These are phyloP conservation scores for Camelina neglecta DNA, from an alignment of 345 rosid genomes.

Conservation along the genomic window DNA sequence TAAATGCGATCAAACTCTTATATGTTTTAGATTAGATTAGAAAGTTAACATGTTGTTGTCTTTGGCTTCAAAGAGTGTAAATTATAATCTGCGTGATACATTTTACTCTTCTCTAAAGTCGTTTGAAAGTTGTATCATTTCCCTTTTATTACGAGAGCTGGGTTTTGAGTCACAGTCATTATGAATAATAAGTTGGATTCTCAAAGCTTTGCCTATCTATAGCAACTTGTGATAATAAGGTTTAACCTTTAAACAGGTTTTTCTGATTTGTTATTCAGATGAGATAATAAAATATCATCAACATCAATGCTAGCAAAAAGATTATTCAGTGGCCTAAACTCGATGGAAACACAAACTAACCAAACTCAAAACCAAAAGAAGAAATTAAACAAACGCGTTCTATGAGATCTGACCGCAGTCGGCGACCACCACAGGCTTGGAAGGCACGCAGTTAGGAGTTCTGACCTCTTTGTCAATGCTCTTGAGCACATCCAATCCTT, in stretches of 20 bases:
- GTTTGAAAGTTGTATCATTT: not conserved
- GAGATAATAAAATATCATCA: too few relatives aligned
- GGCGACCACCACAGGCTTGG: conserved; percentile 43
- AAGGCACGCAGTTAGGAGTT: conserved; percentile 33
- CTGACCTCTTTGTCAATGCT: conserved; percentile 48
- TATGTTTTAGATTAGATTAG: conserved; percentile 28
- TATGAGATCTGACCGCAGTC: conserved; percentile 46
- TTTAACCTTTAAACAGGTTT: too few relatives aligned
- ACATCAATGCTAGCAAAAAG: too few relatives aligned
- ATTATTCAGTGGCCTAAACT: not conserved
- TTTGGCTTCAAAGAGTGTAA: conserved; percentile 27
- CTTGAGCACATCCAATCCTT: conserved; percentile 54
- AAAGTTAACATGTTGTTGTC: conserved; percentile 27
- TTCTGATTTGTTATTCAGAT: too few relatives aligned
- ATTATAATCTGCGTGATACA: not conserved
- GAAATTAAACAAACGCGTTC: not conserved
- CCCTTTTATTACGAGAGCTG: not conserved
- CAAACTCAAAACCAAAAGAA: not conserved
- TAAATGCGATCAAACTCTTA: conserved; percentile 19
- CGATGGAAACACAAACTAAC: not conserved
- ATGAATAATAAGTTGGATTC: too few relatives aligned
- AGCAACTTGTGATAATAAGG: too few relatives aligned
- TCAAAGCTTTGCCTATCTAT: too few relatives aligned
- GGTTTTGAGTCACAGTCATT: too few relatives aligned
- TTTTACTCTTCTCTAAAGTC: not conserved